Evolutionary conservation across 345 rosid species (phyloP).

Genomic region (Triadica sebifera): DNA sequence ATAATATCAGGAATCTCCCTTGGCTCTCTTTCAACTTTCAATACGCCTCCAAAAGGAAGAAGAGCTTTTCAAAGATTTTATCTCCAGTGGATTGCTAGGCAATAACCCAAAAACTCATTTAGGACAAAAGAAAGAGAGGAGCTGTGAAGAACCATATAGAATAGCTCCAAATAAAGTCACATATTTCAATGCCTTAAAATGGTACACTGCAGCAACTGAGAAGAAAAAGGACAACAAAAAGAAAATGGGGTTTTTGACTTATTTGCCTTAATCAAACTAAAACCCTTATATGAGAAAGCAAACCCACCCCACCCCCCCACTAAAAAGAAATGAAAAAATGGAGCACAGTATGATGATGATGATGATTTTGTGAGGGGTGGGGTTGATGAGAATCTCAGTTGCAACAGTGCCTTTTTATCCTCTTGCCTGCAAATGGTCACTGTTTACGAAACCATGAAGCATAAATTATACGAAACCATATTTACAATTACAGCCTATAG

Average conservation of each 20-base stretch:
- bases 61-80: slow-evolving; percentile 21
- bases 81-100: slow-evolving; percentile 9
- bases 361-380: no score
- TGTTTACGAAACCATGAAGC: no score
- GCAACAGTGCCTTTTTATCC: slow-evolving; percentile 2
- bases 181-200: slow-evolving; percentile 29
- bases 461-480: not conserved
- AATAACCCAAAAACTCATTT: slow-evolving; percentile 8
- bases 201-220: slow-evolving; percentile 29
- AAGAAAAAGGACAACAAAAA: slow-evolving; percentile 21
- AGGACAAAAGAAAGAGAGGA: slow-evolving; percentile 14
- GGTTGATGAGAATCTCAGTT: slow-evolving; percentile 19
- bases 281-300: slow-evolving; percentile 4
- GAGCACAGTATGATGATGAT: not conserved
- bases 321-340: not conserved
- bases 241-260: slow-evolving; percentile 3
- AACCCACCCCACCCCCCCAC: not conserved
- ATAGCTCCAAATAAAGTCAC: slow-evolving; percentile 35
- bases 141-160: slow-evolving; percentile 15
- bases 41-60: slow-evolving; percentile 27
- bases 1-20: slow-evolving; percentile 51
- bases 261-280: not conserved
- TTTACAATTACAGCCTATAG: no score
- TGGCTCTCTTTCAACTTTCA: slow-evolving; percentile 29
- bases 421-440: slow-evolving; percentile 5